Conservation (phyloP, 306 rosid genomes). For the Cicer arietinum region DNA sequence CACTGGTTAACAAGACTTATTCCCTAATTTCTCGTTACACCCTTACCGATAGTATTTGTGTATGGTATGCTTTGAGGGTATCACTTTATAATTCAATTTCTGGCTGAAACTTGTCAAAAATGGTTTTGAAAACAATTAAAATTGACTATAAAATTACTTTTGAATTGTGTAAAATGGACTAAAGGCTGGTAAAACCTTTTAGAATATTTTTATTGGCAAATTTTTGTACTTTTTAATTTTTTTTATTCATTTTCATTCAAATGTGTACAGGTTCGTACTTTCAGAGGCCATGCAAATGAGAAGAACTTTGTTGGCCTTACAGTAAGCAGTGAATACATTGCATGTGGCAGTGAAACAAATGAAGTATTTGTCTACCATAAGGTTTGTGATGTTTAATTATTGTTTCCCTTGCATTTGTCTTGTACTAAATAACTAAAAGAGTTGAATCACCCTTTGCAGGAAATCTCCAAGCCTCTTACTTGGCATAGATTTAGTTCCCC, state of each 20-base stretch:
- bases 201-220: neutral
- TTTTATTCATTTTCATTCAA: neutral
- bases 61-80: neutral
- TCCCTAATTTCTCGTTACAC: neutral
- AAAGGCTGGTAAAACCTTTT: neutral
- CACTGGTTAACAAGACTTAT: neutral
- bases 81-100: constrained; percentile 3
- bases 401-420: constrained; percentile 15
- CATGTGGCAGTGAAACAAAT: constrained; percentile 97
- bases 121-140: constrained; percentile 7
- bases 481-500: constrained; percentile 89
- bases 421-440: constrained; percentile 34
- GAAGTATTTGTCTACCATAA: constrained; percentile 97
- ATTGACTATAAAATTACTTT: constrained; percentile 15
- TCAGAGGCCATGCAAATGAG: constrained; percentile 91
- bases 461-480: constrained; percentile 84
- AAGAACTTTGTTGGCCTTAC: constrained; percentile 97
- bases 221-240: neutral
- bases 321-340: constrained; percentile 85
- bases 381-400: constrained; percentile 57
- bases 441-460: constrained; percentile 57
- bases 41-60: neutral
- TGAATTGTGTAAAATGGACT: constrained; percentile 25
- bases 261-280: constrained; percentile 75
- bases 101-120: neutral